Percentiles rank a stretch among this genome's conserved stretches.
Conservation (phyloP, 2,329 filamentous ascomycete species). For the Hortaea werneckii region DNA sequence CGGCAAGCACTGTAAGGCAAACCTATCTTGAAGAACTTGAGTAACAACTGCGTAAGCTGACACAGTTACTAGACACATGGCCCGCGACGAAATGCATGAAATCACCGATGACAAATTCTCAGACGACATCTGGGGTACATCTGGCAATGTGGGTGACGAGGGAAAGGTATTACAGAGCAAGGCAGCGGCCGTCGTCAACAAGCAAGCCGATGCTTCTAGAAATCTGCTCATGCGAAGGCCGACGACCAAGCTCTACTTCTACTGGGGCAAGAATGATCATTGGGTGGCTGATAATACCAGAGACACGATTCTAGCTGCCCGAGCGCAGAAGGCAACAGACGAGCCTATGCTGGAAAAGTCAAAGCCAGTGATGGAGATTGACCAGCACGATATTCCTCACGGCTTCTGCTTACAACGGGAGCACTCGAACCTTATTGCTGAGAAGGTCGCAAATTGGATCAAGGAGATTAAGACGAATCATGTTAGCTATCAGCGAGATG, state of each 20-base stretch:
- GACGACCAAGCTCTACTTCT: constrained; percentile 43
- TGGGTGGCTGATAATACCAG: constrained; percentile 52
- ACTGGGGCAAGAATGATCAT: constrained; percentile 50
- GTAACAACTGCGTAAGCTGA: no score
- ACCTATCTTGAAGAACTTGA: no score
- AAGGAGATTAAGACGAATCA: no score
- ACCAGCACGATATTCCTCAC: constrained; percentile 45
- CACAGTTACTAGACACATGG: constrained; percentile 34
- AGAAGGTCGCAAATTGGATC: constrained; percentile 36
- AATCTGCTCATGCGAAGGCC: no score
- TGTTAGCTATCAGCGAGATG: no score
- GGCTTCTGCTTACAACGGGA: constrained; percentile 43
- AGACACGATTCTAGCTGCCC: constrained; percentile 41
- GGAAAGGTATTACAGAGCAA: no score
- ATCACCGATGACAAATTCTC: constrained; percentile 50
- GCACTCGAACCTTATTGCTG: constrained; percentile 38
- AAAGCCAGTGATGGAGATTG: constrained; percentile 44
- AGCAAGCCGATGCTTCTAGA: background rate
- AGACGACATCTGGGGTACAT: constrained; percentile 48
- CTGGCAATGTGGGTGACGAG: no score
- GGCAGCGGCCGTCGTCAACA: background rate
- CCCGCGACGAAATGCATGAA: constrained; percentile 46
- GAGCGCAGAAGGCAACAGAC: no score
- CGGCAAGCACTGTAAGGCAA: constrained; percentile 44
- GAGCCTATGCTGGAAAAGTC: constrained; percentile 14